phyloP scores from a whole-genome alignment of 1,284 basidiomycete species.

The Cryptococcus sp. region DNA sequence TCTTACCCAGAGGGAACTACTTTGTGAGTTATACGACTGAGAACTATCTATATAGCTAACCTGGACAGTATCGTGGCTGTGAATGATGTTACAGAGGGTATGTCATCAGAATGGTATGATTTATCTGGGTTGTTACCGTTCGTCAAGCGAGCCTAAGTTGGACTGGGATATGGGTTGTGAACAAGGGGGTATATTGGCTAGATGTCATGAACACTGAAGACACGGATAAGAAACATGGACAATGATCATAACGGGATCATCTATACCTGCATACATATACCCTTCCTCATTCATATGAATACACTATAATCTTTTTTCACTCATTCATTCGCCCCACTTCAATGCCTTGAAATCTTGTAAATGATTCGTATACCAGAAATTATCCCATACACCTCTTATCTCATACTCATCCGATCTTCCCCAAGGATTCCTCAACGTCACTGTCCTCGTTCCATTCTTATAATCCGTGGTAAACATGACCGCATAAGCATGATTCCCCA shows the following conservation, averaged over 20 bases:
- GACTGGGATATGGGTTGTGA: too few relatives aligned
- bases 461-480: conserved; percentile 13
- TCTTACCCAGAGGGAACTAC: conserved; percentile 24
- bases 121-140: conserved; percentile 16
- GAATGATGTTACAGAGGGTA: conserved; percentile 16
- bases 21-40: conserved; percentile 17
- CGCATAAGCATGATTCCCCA: conserved; percentile 26
- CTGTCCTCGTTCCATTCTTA: conserved; percentile 11
- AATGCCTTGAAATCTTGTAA: conserved; percentile 5
- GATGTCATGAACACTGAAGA: too few relatives aligned
- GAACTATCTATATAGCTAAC: not conserved
- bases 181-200: too few relatives aligned
- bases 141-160: not conserved
- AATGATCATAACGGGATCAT: too few relatives aligned
- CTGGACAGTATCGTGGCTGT: conserved; percentile 25
- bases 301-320: not conserved
- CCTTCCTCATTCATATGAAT: too few relatives aligned
- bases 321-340: not conserved
- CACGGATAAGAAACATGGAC: too few relatives aligned
- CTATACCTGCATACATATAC: too few relatives aligned
- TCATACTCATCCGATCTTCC: conserved; percentile 18
- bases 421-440: conserved; percentile 28
- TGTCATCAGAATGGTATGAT: conserved; percentile 28
- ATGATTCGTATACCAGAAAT: conserved; percentile 15
- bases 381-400: conserved; percentile 16